A percentile compares a stretch with the other conserved stretches of the same genome.
Conservation (phyloP, 345 rosid genomes). For the Trapa bicornis region DNA sequence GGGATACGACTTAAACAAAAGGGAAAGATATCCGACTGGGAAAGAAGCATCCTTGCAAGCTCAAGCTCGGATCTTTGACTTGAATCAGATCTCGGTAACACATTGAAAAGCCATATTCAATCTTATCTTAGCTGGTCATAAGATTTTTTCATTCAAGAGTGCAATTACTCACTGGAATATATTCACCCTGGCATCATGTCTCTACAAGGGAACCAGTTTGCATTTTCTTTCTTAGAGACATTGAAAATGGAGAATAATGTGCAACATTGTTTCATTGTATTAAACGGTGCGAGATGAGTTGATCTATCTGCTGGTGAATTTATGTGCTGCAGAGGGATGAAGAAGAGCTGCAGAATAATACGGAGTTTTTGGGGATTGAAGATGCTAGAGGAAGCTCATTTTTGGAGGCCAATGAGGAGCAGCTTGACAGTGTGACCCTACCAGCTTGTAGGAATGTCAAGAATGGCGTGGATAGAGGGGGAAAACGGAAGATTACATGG, state of each 20-base stretch:
- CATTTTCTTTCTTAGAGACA: too few relatives aligned
- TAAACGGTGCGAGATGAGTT: neutral
- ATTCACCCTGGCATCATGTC: neutral
- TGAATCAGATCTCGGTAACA: constrained; percentile 76
- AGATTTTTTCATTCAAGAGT: too few relatives aligned
- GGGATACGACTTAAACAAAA: constrained; percentile 20
- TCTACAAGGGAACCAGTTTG: neutral
- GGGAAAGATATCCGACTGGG: constrained; percentile 21
- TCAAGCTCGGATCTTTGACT: constrained; percentile 47
- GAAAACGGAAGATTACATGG: constrained; percentile 94
- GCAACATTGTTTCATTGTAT: neutral
- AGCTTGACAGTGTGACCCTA: constrained; percentile 31
- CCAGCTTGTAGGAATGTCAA: constrained; percentile 46
- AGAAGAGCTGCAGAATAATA: constrained; percentile 40
- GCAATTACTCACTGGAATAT: neutral
- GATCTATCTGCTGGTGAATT: neutral
- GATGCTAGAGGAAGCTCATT: constrained; percentile 25
- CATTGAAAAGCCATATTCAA: constrained; percentile 1
- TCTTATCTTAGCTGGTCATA: neutral
- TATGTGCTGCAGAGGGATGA: constrained; percentile 50
- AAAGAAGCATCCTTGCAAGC: constrained; percentile 27
- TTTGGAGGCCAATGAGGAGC: constrained; percentile 37
- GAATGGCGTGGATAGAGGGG: constrained; percentile 37
- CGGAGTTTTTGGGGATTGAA: constrained; percentile 25
- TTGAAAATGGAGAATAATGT: too few relatives aligned